Conservation (phyloP, 768 basidiomycete genomes). For the Coprinellus micaceus region DNA sequence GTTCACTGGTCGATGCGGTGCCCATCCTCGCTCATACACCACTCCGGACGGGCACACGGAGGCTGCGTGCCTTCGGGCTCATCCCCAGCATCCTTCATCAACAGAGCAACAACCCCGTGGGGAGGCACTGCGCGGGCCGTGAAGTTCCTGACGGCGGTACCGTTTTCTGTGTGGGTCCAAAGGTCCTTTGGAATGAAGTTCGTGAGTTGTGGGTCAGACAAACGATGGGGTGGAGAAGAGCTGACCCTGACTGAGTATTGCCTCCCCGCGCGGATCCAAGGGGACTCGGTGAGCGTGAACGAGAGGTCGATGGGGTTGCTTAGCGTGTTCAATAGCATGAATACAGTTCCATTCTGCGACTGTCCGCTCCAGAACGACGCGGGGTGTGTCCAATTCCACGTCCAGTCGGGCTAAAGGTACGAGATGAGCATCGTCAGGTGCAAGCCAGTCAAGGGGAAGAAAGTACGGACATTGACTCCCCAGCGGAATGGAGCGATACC, state of each 20-base stretch:
- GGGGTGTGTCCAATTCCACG: slow-evolving; percentile 43
- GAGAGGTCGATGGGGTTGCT: slow-evolving; percentile 53
- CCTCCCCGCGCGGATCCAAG: slow-evolving; percentile 65
- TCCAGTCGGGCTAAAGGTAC: slow-evolving; percentile 37
- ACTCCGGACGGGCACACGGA: slow-evolving; percentile 51
- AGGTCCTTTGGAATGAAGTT: slow-evolving; percentile 46
- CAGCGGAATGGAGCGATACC: slow-evolving; percentile 65
- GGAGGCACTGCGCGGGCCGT: slow-evolving; percentile 51
- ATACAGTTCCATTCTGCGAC: slow-evolving; percentile 58
- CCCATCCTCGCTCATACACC: slow-evolving; percentile 61
- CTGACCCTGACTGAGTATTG: slow-evolving; percentile 60
- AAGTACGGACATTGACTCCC: slow-evolving; percentile 56
- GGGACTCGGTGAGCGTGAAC: slow-evolving; percentile 65
- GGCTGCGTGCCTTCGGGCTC: slow-evolving; percentile 59
- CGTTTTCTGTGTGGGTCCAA: slow-evolving; percentile 71
- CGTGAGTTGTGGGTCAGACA: neutral
- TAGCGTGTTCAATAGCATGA: slow-evolving; percentile 66
- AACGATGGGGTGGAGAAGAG: neutral
- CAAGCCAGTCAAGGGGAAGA: slow-evolving; percentile 1
- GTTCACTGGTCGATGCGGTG: slow-evolving; percentile 28
- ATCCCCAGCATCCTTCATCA: slow-evolving; percentile 63
- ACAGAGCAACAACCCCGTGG: slow-evolving; percentile 66
- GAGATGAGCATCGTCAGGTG: neutral
- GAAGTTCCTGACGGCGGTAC: slow-evolving; percentile 59
- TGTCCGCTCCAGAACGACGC: slow-evolving; percentile 73